Evolutionary conservation across 768 basidiomycete genomes (phyloP), one percentile per base, ranked within the genome.

Genomic region (Russula ochroleuca): DNA sequence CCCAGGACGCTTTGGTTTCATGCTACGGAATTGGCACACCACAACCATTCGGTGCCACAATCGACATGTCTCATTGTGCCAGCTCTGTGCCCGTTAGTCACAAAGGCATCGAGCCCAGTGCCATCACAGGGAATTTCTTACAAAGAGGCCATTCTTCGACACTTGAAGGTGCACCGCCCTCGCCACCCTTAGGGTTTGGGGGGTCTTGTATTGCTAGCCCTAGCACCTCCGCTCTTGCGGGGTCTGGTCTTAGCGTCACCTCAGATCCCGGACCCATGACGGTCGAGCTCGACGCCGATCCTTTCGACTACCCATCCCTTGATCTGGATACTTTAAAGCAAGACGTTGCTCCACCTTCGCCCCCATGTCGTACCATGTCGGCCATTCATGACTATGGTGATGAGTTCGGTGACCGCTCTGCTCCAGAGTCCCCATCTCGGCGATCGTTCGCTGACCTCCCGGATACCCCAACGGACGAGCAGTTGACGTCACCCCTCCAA

Each of bases 341-440:
- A 25, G 50, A 52, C 33, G 17, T 53, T 5, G 15, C 40, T 1
- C 63, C 58, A 19, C 28, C 45, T 21, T 60, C 65, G 4, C 63
- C 67, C 25, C 23, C 40, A 61, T 33, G 19, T 21, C 33, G 11
- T 1, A 28, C 38, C 17, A 23, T 57, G 5, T 25, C 60, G 19
- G 62, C 51, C 3, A 49, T 56, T 7, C 31, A 40, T 9, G 35
- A 23, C 31, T 54, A 62, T 17, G 56, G 57, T 19, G 67, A 65
- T 5, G 63, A 59, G 5, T 40, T 38, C 45, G 49, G 19, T 10
- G 19, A 25, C 21, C 43, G 40, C 31, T 49, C 57, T 25, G 17
- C 50, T 23, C 67, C 64, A 4, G 47, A 31, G 21, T 68, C 67
- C 10, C 67, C 67, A 35, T 68, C 67, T 8, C 61, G 65, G n/a